Conservation (phyloP, 768 basidiomycete species). For the Ramaria sp. region DNA sequence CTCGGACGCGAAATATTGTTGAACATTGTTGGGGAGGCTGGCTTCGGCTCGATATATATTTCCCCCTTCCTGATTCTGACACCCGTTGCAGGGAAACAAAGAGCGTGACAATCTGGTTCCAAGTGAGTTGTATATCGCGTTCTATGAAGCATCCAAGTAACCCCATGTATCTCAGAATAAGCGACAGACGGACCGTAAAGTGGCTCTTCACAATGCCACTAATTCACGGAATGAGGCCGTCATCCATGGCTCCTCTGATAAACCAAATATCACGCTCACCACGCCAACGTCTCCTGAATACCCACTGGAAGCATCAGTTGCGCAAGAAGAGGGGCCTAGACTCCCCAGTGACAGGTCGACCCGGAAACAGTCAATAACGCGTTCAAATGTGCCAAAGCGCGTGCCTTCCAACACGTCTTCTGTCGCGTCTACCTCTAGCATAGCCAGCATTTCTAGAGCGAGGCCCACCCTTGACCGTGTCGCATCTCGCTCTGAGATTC, state of each 20-base stretch:
- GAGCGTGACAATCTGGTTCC: conserved; percentile 26
- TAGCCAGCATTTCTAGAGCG: conserved; percentile 8
- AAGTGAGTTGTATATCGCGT: conserved; percentile 1
- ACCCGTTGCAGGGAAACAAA: conserved; percentile 25
- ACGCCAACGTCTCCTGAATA: conserved; percentile 6
- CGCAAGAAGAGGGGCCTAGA: background rate
- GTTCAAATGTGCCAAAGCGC: conserved; percentile 6
- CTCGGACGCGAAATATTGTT: background rate
- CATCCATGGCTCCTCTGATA: background rate
- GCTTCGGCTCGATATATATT: conserved; percentile 19
- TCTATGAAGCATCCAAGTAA: background rate
- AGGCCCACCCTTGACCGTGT: conserved; percentile 24
- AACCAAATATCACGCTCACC: background rate
- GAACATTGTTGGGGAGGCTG: conserved; percentile 11
- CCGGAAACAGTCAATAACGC: background rate
- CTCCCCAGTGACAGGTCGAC: background rate
- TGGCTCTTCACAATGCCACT: conserved; percentile 13
- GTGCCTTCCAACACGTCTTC: conserved; percentile 3
- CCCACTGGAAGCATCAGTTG: background rate
- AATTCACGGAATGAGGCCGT: background rate
- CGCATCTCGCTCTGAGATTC: conserved; percentile 23
- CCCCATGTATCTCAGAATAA: conserved; percentile 18
- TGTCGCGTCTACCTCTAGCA: background rate
- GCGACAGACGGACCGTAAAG: conserved; percentile 24
- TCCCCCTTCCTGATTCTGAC: conserved; percentile 23